phyloP scores from a whole-genome alignment of 164 flowering plant species.

The Echeveria elegans region DNA sequence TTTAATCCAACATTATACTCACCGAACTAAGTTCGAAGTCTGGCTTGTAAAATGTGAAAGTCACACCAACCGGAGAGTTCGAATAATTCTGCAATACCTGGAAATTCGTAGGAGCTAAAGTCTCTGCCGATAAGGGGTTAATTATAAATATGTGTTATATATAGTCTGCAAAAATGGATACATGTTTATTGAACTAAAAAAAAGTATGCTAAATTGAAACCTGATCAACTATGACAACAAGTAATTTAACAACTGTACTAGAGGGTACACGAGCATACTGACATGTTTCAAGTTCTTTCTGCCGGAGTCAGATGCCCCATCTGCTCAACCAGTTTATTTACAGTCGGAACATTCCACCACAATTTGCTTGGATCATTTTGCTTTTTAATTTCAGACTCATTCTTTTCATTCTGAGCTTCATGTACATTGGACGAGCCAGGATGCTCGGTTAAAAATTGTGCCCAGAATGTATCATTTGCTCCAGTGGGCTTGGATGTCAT shows the following conservation, averaged over 20 bases:
- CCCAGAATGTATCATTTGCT: slow-evolving; percentile 59
- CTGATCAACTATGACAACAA: background rate
- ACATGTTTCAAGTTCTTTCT: slow-evolving; percentile 11
- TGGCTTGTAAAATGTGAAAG: background rate
- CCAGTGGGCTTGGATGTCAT: slow-evolving; percentile 21
- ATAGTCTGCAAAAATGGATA: background rate
- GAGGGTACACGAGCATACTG: slow-evolving; percentile 11
- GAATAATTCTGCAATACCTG: background rate
- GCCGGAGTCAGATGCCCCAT: slow-evolving; percentile 36
- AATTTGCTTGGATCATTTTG: slow-evolving; percentile 22
- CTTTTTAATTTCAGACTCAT: slow-evolving; percentile 26
- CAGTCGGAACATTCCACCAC: slow-evolving; percentile 39
- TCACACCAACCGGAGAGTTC: background rate
- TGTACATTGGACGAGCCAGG: slow-evolving; percentile 38
- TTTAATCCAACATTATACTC: background rate
- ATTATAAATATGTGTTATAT: background rate
- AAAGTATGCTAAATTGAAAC: background rate
- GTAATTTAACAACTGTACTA: slow-evolving; percentile 5
- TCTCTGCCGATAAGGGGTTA: no score
- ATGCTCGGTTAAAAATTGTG: slow-evolving; percentile 57
- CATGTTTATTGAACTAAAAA: background rate
- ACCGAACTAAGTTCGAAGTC: background rate
- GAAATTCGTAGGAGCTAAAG: background rate
- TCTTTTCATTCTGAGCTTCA: slow-evolving; percentile 37
- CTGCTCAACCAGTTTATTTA: slow-evolving; percentile 40